Evolutionary conservation across 352 stramenopile genomes (phyloP).

Genomic region (Phytophthora pisi): DNA sequence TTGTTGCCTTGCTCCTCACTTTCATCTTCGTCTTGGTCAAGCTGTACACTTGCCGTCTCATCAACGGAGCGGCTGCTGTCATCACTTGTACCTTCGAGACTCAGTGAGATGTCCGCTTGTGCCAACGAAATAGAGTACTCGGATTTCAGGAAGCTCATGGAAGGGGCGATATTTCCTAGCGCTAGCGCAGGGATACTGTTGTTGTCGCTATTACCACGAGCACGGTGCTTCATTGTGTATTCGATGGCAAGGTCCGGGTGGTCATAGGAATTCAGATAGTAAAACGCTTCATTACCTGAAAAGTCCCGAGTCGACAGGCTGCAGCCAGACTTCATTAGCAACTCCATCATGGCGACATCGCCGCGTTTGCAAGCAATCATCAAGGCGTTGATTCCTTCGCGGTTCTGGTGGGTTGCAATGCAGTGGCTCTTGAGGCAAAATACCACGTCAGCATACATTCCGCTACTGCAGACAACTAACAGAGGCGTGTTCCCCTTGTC

Average conservation of each 20-base stretch:
- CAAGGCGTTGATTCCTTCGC: conserved; percentile 46
- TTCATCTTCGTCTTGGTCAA: neutral
- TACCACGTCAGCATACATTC: conserved; percentile 41
- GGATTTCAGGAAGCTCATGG: neutral
- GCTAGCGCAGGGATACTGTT: conserved; percentile 1
- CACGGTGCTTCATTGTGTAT: conserved; percentile 32
- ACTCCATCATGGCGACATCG: conserved; percentile 38
- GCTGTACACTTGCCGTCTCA: neutral
- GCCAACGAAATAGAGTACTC: conserved; percentile 28
- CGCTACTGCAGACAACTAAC: conserved; percentile 35
- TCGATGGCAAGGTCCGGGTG: conserved; percentile 49
- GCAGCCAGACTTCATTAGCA: conserved; percentile 46
- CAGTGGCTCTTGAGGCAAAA: conserved; percentile 46
- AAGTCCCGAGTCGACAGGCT: conserved; percentile 53
- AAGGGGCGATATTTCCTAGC: conserved; percentile 10
- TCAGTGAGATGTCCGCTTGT: conserved; percentile 18
- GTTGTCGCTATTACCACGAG: neutral
- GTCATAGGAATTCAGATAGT: conserved; percentile 50
- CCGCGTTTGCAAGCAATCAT: conserved; percentile 56
- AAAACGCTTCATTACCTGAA: conserved; percentile 41
- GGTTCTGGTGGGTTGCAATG: conserved; percentile 54
- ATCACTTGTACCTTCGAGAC: conserved; percentile 4
- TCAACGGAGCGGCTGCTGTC: conserved; percentile 3
- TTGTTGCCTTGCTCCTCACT: neutral
- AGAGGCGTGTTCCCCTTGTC: conserved; percentile 48